These are phyloP conservation scores for Microcyclosporella mali DNA, from an alignment of 2,329 filamentous ascomycete species.

Conservation along the genomic window DNA sequence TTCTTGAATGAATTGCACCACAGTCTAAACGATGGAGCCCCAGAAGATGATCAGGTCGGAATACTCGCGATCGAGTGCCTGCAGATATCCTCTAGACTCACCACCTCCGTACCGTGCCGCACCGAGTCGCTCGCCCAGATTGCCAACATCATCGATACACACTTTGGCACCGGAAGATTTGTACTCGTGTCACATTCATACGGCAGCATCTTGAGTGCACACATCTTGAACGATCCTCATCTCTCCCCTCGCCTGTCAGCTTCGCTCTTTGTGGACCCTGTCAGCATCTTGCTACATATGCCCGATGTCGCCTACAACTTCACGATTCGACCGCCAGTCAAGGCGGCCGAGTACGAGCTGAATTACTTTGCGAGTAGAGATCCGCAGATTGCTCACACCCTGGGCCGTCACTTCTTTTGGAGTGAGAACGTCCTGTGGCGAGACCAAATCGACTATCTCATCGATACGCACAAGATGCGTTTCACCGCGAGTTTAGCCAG, in stretches of 20 bases:
- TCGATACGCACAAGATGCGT: slow-evolving; percentile 27
- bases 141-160: slow-evolving; percentile 50
- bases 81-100: slow-evolving; percentile 58
- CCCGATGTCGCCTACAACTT: slow-evolving; percentile 70
- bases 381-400: slow-evolving; percentile 57
- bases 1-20: slow-evolving; percentile 52
- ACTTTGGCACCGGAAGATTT: slow-evolving; percentile 55
- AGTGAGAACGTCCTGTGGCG: slow-evolving; percentile 64
- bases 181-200: slow-evolving; percentile 57
- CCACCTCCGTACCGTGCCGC: slow-evolving; percentile 46
- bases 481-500: slow-evolving; percentile 56
- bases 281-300: slow-evolving; percentile 61
- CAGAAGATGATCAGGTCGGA: slow-evolving; percentile 47
- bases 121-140: slow-evolving; percentile 53
- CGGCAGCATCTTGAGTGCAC: slow-evolving; percentile 57
- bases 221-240: slow-evolving; percentile 49
- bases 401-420: slow-evolving; percentile 67
- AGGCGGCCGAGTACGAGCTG: slow-evolving; percentile 63
- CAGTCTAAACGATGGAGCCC: slow-evolving; percentile 14
- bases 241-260: slow-evolving; percentile 45
- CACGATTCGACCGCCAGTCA: slow-evolving; percentile 40
- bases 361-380: slow-evolving; percentile 67
- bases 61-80: slow-evolving; percentile 62
- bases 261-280: slow-evolving; percentile 55
- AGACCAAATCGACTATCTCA: slow-evolving; percentile 50